phyloP scores from a whole-genome alignment of 2,329 filamentous ascomycete genomes.

The Botrytis medusae region DNA sequence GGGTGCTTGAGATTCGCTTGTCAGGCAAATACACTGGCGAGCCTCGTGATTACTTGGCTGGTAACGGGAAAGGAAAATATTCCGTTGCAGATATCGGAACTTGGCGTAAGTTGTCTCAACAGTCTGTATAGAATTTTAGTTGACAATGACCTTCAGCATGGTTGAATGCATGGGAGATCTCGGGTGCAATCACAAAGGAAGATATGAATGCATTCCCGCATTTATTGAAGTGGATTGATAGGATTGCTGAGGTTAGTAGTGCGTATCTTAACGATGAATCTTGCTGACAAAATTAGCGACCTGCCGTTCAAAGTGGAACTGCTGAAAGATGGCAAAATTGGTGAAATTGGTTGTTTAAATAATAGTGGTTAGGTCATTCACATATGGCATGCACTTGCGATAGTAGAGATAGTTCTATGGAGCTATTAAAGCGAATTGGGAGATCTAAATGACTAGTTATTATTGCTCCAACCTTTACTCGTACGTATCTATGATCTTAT shows the following conservation, averaged over 20 bases:
- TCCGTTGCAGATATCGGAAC: conserved; percentile 53
- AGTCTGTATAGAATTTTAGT: too few relatives aligned
- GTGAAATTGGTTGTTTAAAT: neutral
- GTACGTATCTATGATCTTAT: neutral
- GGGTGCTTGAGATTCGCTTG: conserved; percentile 55
- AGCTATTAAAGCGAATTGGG: neutral
- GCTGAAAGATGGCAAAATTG: conserved; percentile 29
- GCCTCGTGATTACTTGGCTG: conserved; percentile 52
- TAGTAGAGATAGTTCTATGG: neutral
- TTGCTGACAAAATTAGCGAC: conserved; percentile 23
- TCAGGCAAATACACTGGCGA: conserved; percentile 52
- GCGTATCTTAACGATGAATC: neutral
- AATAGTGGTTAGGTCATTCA: neutral
- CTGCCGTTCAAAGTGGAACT: conserved; percentile 34
- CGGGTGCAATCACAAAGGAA: conserved; percentile 46
- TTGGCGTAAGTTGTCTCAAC: conserved; percentile 38
- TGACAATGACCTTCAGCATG: conserved; percentile 38
- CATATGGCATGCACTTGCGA: neutral
- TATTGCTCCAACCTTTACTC: neutral
- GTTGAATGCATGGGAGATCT: conserved; percentile 47
- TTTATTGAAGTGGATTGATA: conserved; percentile 53
- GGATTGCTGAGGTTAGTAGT: conserved; percentile 44
- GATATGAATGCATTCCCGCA: conserved; percentile 52
- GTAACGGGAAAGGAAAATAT: conserved; percentile 55
- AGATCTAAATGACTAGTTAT: neutral